Evolutionary conservation across 129 eudicot species (phyloP).

Genomic region (Escallonia herrerae): DNA sequence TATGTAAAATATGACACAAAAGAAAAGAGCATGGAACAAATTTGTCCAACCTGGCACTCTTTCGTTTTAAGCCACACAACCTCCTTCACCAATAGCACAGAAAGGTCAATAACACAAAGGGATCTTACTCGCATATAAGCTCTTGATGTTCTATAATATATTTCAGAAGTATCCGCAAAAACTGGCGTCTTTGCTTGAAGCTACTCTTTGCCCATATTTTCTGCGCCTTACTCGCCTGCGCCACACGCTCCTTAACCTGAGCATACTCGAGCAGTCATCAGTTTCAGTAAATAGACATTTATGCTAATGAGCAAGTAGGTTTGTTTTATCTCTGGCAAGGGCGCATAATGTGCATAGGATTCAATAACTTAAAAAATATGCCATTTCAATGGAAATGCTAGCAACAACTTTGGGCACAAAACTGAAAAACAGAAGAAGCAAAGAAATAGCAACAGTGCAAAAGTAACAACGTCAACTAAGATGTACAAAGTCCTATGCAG

Average conservation of each 20-base stretch:
- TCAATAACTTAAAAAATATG: conserved; percentile 12
- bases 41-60: no score
- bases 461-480: background rate
- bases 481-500: background rate
- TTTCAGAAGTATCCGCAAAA: conserved; percentile 85
- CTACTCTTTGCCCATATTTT: conserved; percentile 86
- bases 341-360: background rate
- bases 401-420: background rate
- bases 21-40: no score
- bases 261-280: conserved; percentile 13
- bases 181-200: conserved; percentile 98
- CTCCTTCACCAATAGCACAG: background rate
- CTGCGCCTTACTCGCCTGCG: conserved; percentile 92
- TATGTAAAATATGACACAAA: background rate
- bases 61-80: no score
- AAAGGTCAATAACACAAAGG: background rate
- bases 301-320: conserved; percentile 10
- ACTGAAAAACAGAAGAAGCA: background rate
- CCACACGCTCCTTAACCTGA: conserved; percentile 90
- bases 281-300: conserved; percentile 2
- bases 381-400: background rate
- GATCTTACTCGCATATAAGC: conserved; percentile 91
- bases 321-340: background rate
- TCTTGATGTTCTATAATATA: conserved; percentile 91
- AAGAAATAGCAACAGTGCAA: background rate